Conservation (phyloP, 2,329 filamentous ascomycete species). For the Clathrospora elynae region DNA sequence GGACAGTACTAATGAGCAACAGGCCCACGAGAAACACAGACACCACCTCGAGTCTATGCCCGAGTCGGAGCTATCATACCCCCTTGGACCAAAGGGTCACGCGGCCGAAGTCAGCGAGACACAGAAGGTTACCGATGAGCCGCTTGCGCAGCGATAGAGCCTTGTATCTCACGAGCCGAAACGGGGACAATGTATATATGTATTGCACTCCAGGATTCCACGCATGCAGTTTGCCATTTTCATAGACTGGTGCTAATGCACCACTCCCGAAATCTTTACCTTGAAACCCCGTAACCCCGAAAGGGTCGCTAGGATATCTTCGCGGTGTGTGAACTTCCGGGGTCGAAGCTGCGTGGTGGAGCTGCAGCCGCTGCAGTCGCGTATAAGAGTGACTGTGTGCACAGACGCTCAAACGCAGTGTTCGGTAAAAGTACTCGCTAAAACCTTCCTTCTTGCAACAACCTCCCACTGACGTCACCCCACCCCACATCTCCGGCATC, state of each 20-base stretch:
- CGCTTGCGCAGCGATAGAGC: slow-evolving; percentile 62
- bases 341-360: no score
- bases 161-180: no score
- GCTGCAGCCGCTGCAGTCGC: no score
- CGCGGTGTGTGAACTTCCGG: no score
- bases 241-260: no score
- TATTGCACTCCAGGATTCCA: slow-evolving; percentile 23
- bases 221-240: no score
- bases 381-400: no score
- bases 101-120: slow-evolving; percentile 63
- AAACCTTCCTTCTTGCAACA: slow-evolving; percentile 2
- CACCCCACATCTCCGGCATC: slow-evolving; percentile 12
- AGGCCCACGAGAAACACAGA: slow-evolving; percentile 92
- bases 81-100: slow-evolving; percentile 67
- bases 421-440: neutral
- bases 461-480: slow-evolving; percentile 9
- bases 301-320: no score
- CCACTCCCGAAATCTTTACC: no score
- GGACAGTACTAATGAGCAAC: no score
- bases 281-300: no score
- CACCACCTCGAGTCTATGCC: slow-evolving; percentile 82
- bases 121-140: slow-evolving; percentile 64
- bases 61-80: slow-evolving; percentile 77
- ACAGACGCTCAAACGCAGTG: no score
- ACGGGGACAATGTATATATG: slow-evolving; percentile 33